Conservation (phyloP, 257 asterid genomes). For the Mentha longifolia region DNA sequence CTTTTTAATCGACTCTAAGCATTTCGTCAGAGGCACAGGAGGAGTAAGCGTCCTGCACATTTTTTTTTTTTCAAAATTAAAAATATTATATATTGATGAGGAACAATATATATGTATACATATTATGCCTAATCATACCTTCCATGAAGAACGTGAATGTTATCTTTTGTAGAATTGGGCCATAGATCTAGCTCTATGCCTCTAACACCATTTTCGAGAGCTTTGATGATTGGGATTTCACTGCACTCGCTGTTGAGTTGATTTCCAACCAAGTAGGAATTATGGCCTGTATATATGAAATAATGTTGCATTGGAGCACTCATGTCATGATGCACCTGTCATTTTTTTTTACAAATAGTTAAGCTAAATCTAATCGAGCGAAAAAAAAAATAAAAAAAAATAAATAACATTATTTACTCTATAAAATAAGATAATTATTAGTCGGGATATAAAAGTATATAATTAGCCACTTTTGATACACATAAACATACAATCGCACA, state of each 20-base stretch:
- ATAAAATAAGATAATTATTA: no score
- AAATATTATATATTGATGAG: no score
- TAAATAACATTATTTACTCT: no score
- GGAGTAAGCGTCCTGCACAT: slow-evolving; percentile 91
- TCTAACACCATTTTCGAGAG: slow-evolving; percentile 83
- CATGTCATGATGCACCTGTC: slow-evolving; percentile 92
- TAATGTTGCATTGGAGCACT: slow-evolving; percentile 87
- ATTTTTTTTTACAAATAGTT: neutral
- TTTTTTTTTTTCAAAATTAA: no score
- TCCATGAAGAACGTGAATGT: slow-evolving; percentile 85
- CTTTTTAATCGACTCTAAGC: slow-evolving; percentile 74
- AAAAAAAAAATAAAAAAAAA: no score
- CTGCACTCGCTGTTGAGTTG: slow-evolving; percentile 86
- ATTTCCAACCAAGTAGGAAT: slow-evolving; percentile 88
- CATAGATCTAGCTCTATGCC: slow-evolving; percentile 88
- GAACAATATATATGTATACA: neutral
- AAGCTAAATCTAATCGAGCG: no score
- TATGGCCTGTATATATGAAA: slow-evolving; percentile 86
- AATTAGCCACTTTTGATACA: no score
- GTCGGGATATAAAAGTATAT: no score
- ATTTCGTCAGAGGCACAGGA: slow-evolving; percentile 70
- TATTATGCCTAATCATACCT: slow-evolving; percentile 39
- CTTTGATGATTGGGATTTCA: slow-evolving; percentile 73
- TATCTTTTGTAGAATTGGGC: slow-evolving; percentile 76
- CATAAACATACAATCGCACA: no score